These are phyloP conservation scores for Zizania latifolia DNA, from an alignment of 176 grass and related monocot species.

Conservation along the genomic window DNA sequence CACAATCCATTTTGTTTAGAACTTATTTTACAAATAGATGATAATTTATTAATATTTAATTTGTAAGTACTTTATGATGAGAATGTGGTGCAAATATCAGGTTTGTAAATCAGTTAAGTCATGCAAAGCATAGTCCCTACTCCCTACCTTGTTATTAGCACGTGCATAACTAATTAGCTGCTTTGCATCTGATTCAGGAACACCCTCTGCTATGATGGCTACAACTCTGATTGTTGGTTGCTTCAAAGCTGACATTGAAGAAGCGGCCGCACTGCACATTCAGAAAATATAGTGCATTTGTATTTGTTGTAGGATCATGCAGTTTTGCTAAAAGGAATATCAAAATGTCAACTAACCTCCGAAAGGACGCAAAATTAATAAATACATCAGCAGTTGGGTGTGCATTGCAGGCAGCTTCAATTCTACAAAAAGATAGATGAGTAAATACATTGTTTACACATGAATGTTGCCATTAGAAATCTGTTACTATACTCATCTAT, in stretches of 20 bases:
- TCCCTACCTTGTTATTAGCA: constrained; percentile 89
- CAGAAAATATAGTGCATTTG: constrained; percentile 14
- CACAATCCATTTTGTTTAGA: neutral
- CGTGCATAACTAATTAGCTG: constrained; percentile 86
- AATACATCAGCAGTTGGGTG: constrained; percentile 98
- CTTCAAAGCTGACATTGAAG: constrained; percentile 90
- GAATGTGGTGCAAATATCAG: neutral
- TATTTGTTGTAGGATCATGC: neutral
- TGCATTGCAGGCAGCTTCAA: constrained; percentile 85
- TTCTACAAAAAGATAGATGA: constrained; percentile 45
- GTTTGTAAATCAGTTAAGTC: neutral
- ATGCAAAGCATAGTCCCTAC: constrained; percentile 25
- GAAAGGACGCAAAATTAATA: constrained; percentile 95
- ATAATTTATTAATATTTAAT: neutral
- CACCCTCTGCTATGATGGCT: constrained; percentile 97
- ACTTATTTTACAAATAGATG: neutral
- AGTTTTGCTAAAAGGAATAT: neutral
- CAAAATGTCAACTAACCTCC: constrained; percentile 58
- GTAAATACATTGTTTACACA: neutral
- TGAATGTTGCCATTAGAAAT: constrained; percentile 1
- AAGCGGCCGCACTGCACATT: constrained; percentile 81
- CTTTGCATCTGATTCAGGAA: constrained; percentile 92
- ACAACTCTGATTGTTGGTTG: constrained; percentile 89
- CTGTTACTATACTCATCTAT: neutral
- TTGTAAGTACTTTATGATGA: neutral